Evolutionary conservation across 176 grass and related monocot species (phyloP).

Genomic region (Triticum monococcum): DNA sequence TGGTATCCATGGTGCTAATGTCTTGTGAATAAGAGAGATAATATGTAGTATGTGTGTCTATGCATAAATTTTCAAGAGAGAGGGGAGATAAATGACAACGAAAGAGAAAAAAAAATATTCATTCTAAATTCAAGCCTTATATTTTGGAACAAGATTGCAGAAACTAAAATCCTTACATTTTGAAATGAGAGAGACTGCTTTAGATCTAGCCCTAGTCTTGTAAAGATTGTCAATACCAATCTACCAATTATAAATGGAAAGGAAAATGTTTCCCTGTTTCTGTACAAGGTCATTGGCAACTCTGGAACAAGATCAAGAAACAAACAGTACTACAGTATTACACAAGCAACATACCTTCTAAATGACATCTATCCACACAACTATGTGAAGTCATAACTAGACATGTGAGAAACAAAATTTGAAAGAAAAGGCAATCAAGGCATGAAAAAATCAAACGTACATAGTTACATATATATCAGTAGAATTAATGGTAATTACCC

Average conservation of each 20-base stretch:
- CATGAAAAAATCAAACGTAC: background rate
- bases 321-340: background rate
- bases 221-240: background rate
- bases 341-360: background rate
- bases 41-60: background rate
- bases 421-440: background rate
- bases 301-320: background rate
- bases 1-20: background rate
- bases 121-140: background rate
- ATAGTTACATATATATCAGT: conserved; percentile 12
- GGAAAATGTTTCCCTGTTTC: background rate
- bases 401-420: background rate
- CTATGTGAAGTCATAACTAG: background rate
- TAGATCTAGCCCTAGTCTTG: conserved; percentile 1
- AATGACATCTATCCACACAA: background rate
- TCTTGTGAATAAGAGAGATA: background rate
- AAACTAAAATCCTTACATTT: background rate
- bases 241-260: background rate
- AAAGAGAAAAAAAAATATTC: background rate
- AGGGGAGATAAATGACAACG: background rate
- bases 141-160: background rate
- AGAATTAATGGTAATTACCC: conserved; percentile 49
- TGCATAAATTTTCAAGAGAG: background rate
- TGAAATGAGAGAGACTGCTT: background rate
- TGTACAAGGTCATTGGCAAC: background rate